Percentiles rank a stretch among this genome's conserved stretches.
Conservation (phyloP, 225 moss, liverwort and hornwort genomes). For the Ulota crispa region DNA sequence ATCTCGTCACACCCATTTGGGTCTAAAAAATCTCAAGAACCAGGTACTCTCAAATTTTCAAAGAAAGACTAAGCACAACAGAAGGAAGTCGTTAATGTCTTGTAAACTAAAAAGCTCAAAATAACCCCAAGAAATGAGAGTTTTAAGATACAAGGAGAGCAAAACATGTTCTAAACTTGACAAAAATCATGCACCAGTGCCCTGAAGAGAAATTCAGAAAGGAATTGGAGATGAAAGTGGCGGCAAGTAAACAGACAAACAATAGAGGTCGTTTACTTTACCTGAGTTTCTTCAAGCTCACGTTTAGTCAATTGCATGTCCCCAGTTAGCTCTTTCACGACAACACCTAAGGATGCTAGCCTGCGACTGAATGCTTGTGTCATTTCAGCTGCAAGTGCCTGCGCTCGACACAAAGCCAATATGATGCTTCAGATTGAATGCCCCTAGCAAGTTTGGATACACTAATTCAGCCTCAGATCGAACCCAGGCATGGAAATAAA, state of each 20-base stretch:
- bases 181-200: neutral
- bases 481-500: slow-evolving; percentile 1
- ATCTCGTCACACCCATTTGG: neutral
- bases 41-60: neutral
- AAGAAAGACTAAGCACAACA: neutral
- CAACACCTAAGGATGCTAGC: slow-evolving; percentile 74
- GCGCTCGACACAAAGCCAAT: slow-evolving; percentile 24
- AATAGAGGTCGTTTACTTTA: slow-evolving; percentile 24
- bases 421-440: slow-evolving; percentile 14
- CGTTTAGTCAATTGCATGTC: slow-evolving; percentile 99
- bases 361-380: slow-evolving; percentile 88
- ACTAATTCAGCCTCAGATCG: slow-evolving; percentile 10
- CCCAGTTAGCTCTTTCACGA: slow-evolving; percentile 95
- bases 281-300: slow-evolving; percentile 98
- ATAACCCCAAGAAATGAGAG: neutral
- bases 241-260: slow-evolving; percentile 20
- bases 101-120: neutral
- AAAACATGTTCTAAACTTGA: slow-evolving; percentile 17
- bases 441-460: neutral
- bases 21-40: neutral
- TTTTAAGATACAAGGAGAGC: neutral
- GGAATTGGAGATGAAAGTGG: slow-evolving; percentile 3
- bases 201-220: neutral
- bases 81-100: neutral
- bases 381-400: slow-evolving; percentile 99